Percentiles rank a stretch among this genome's conserved stretches.
phyloP scores from a whole-genome alignment of 805 yeast species.

The Ogataea pignaliae region DNA sequence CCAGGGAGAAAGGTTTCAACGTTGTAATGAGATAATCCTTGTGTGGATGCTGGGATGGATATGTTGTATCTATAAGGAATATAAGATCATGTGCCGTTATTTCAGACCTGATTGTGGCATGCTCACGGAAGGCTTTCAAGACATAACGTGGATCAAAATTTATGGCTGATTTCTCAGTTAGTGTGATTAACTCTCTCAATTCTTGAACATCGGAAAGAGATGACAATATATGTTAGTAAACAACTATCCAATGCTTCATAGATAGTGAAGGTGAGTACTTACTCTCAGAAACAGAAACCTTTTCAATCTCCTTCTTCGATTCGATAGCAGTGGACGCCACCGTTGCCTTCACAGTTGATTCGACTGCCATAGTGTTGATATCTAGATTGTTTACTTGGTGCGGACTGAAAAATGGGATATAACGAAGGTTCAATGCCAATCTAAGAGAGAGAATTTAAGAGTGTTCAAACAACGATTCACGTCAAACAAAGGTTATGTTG shows the following conservation, averaged over 20 bases:
- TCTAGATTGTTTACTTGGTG: too few species aligned
- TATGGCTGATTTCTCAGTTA: constrained; percentile 32
- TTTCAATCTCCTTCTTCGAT: background rate
- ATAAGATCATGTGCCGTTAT: constrained; percentile 53
- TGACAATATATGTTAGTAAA: constrained; percentile 5
- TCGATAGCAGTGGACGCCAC: background rate
- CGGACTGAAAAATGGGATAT: too few species aligned
- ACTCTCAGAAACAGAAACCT: constrained; percentile 7
- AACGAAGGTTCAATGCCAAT: too few species aligned
- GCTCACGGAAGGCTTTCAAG: constrained; percentile 78
- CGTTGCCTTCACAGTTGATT: background rate
- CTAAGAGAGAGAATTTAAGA: too few species aligned
- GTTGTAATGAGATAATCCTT: constrained; percentile 37
- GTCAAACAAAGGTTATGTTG: too few species aligned
- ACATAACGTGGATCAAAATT: constrained; percentile 84
- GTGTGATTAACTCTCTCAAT: constrained; percentile 16
- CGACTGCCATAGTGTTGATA: too few species aligned
- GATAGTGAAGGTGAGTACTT: constrained; percentile 1
- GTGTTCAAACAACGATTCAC: too few species aligned
- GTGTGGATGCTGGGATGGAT: constrained; percentile 45
- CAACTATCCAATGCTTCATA: background rate
- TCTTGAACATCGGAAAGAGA: constrained; percentile 3
- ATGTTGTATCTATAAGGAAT: constrained; percentile 49
- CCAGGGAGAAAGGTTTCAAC: constrained; percentile 17
- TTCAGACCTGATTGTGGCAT: constrained; percentile 67